Conservation (phyloP, 2,329 filamentous ascomycete genomes). For the Chrysoporthe austroafricana region DNA sequence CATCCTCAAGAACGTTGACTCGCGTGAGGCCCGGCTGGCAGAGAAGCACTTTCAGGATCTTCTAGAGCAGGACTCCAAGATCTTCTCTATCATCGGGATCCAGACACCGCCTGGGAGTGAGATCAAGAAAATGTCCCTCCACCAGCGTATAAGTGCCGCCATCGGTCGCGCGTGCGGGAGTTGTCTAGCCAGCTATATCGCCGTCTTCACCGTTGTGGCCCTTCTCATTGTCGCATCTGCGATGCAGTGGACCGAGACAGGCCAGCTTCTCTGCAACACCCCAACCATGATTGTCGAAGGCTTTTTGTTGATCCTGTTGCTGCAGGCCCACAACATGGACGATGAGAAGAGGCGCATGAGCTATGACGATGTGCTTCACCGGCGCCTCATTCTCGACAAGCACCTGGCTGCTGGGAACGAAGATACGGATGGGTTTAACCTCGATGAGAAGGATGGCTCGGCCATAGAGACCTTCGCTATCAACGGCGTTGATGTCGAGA, state of each 20-base stretch:
- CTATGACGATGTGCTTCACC: slow-evolving; percentile 35
- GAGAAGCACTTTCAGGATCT: slow-evolving; percentile 35
- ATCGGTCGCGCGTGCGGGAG: slow-evolving; percentile 32
- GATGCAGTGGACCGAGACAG: slow-evolving; percentile 38
- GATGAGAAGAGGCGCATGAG: slow-evolving; percentile 33
- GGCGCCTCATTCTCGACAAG: slow-evolving; percentile 34
- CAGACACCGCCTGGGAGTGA: slow-evolving; percentile 24
- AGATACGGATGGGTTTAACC: slow-evolving; percentile 10
- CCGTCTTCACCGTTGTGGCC: slow-evolving; percentile 31
- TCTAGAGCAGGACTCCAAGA: slow-evolving; percentile 27
- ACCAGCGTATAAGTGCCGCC: slow-evolving; percentile 31
- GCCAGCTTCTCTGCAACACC: slow-evolving; percentile 39
- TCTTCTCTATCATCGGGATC: slow-evolving; percentile 33
- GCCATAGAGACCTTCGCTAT: slow-evolving; percentile 16
- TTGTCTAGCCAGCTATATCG: slow-evolving; percentile 29
- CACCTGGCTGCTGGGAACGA: slow-evolving; percentile 29
- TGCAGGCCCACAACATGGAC: slow-evolving; percentile 35
- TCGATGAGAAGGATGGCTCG: slow-evolving; percentile 19
- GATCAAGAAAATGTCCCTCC: slow-evolving; percentile 25
- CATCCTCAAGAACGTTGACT: slow-evolving; percentile 48
- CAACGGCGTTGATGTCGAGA: slow-evolving; percentile 19
- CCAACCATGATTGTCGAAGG: slow-evolving; percentile 38
- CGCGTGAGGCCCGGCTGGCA: slow-evolving; percentile 32
- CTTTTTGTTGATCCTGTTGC: slow-evolving; percentile 35
- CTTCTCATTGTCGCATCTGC: slow-evolving; percentile 32